phyloP scores from a whole-genome alignment of 192 early-diverging fungal species.

The Backusella liffmaniae region DNA sequence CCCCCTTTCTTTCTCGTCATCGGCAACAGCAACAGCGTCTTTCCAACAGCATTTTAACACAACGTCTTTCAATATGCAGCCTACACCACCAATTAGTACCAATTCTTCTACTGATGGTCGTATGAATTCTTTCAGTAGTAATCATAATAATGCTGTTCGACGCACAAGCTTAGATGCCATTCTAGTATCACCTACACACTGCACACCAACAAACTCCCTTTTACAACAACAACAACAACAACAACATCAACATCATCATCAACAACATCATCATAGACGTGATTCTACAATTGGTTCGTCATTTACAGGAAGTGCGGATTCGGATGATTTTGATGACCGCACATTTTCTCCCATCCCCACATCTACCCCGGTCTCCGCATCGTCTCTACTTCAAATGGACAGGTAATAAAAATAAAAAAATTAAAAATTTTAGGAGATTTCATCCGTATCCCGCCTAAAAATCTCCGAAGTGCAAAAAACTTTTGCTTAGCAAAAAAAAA shows the following conservation, averaged over 20 bases:
- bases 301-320: constrained; percentile 16
- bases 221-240: neutral
- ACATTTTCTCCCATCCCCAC: constrained; percentile 19
- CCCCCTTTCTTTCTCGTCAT: neutral
- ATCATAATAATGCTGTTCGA: neutral
- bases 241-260: neutral
- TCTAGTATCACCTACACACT: constrained; percentile 3
- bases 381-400: constrained; percentile 19
- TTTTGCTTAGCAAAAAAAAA: neutral
- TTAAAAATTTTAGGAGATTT: neutral
- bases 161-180: constrained; percentile 14
- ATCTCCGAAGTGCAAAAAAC: neutral
- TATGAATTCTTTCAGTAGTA: neutral
- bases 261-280: constrained; percentile 14
- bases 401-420: neutral
- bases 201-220: neutral
- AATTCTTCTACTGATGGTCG: constrained; percentile 12
- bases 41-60: neutral
- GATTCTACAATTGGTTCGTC: constrained; percentile 18
- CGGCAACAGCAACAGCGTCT: neutral
- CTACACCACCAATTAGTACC: constrained; percentile 12
- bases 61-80: constrained; percentile 9
- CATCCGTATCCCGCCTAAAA: constrained; percentile 6
- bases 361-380: constrained; percentile 17
- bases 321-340: constrained; percentile 23